Percentiles rank a stretch among this genome's conserved stretches.
These are phyloP conservation scores for Kluyveromyces dobzhanskii DNA, from an alignment of 805 yeast genomes.

Conservation along the genomic window DNA sequence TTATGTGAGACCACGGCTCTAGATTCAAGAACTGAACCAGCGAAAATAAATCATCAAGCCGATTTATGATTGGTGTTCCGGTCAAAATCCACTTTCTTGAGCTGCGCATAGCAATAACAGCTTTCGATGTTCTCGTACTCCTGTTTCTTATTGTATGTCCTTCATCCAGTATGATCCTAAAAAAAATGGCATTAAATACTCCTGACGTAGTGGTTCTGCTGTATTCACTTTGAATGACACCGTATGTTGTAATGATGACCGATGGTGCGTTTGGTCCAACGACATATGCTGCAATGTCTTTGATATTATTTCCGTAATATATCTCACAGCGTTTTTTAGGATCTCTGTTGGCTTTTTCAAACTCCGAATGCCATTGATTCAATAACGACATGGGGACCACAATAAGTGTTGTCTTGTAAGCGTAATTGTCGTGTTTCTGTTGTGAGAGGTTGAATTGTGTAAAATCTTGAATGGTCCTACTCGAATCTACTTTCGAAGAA, in stretches of 20 bases:
- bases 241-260: constrained; percentile 77
- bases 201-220: constrained; percentile 40
- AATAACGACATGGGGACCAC: constrained; percentile 86
- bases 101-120: constrained; percentile 59
- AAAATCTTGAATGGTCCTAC: not conserved
- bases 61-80: constrained; percentile 87
- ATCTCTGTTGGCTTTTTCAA: constrained; percentile 45
- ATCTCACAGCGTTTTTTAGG: constrained; percentile 41
- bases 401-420: constrained; percentile 63
- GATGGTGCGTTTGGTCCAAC: constrained; percentile 47
- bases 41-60: constrained; percentile 80
- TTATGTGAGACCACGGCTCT: constrained; percentile 85
- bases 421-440: constrained; percentile 33
- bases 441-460: not conserved
- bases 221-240: constrained; percentile 76
- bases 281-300: constrained; percentile 41
- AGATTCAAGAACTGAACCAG: constrained; percentile 62
- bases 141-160: constrained; percentile 85
- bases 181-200: constrained; percentile 62
- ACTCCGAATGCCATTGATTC: constrained; percentile 88
- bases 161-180: constrained; percentile 77
- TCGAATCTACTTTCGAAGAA: not conserved
- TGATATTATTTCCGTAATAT: constrained; percentile 66
- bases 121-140: constrained; percentile 67
- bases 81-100: constrained; percentile 77